Evolutionary conservation across 2,329 filamentous ascomycete genomes (phyloP), one percentile per base, ranked within the genome.

Genomic region (Verticillium isaacii): DNA sequence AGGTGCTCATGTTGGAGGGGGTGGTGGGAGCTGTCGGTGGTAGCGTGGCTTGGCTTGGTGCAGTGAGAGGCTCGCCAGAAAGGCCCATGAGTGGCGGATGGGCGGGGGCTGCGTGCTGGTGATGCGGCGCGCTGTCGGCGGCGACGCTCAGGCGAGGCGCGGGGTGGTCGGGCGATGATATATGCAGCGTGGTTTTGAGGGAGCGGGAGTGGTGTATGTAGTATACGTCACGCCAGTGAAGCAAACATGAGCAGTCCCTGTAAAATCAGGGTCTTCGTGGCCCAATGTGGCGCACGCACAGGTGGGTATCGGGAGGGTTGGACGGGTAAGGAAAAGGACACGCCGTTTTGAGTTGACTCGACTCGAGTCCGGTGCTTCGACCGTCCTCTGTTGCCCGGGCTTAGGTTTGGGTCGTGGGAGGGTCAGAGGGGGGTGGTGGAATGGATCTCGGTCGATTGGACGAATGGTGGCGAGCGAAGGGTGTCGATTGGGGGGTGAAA

Each of bases 1-100:
- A 55, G 32, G 57, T 61, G 60, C 60, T 62, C 17, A 59, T 45
- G 37, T 58, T 54, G 25, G 64, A 65, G 58, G 62, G 63, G 32
- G 62, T 60, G 58, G 45, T 17, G 14, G 57, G 25, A 52, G 56
- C 58, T 36, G 62, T 32, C 34, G 50, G 58, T 61, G 39, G 52
- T 45, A 59, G 56, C 14, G 58, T 57, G 25, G 52, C 50, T 59
- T 59, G 34, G 57, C 37, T 32, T 29, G 32, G 57, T 36, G 37
- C 57, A n/a, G 56, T 54, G 39, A 32, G 23, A 57, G 45, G 17
- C 45, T 57, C 32, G 57, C 41, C 41, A n/a, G 41, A 50, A 23
- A 50, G 41, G 41, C 41, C 41, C 41, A 50, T 50, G 41, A 6
- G 41, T 50, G n/a, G 41, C 41, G 41, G 41, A 23, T 74, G 57